A percentile compares a stretch with the other conserved stretches of the same genome.
Evolutionary conservation across 2,329 filamentous ascomycete genomes (phyloP).

Genomic region (Eutypella sp.): DNA sequence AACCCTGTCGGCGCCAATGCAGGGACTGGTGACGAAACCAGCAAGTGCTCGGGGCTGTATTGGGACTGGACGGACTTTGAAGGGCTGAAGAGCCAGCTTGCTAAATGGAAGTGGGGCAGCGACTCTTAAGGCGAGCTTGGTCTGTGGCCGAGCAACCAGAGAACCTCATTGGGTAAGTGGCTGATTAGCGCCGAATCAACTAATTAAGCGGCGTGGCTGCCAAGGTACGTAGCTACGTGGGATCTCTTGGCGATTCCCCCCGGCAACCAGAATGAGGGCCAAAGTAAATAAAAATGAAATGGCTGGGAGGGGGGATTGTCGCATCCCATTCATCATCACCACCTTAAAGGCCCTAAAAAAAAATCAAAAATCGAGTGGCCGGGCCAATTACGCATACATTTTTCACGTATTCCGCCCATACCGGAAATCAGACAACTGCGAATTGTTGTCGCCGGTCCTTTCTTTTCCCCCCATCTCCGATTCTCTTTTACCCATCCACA

Average conservation of each 20-base stretch:
- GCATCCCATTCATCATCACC: too few species aligned
- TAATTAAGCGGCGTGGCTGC: conserved; percentile 1
- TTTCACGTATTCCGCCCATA: neutral
- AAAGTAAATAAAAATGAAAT: conserved; percentile 1
- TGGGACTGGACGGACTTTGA: neutral
- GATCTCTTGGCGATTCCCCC: neutral
- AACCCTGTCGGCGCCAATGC: neutral
- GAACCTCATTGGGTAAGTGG: neutral
- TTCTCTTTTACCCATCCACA: neutral
- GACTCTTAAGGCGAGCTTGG: too few species aligned
- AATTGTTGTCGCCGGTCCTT: too few species aligned
- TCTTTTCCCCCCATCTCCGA: neutral
- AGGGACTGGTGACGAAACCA: neutral
- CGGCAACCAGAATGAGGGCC: neutral
- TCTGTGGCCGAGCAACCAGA: neutral
- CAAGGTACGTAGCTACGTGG: neutral
- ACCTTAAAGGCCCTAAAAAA: too few species aligned
- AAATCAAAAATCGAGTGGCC: neutral
- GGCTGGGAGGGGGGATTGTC: neutral
- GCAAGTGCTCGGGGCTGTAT: neutral
- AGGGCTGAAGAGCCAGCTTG: neutral
- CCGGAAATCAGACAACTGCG: neutral
- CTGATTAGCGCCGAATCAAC: neutral
- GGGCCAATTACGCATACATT: neutral
- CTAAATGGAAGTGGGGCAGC: too few species aligned